Conservation (phyloP, 202 grass and related monocot genomes). For the Musa balbisiana region DNA sequence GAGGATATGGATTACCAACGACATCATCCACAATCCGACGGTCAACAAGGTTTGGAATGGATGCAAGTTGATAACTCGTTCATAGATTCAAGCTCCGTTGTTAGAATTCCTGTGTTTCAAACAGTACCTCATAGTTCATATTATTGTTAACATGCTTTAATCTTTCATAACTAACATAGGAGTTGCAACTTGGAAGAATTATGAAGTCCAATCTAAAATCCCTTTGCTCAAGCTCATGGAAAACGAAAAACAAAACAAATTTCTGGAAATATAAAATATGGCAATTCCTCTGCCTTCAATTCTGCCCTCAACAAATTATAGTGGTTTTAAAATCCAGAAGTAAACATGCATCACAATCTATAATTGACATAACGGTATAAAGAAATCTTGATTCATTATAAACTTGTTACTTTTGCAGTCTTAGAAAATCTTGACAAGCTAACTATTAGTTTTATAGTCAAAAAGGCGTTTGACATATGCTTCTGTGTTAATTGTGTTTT, state of each 20-base stretch:
- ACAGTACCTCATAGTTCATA: neutral
- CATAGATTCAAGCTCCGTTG: neutral
- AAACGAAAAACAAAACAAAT: neutral
- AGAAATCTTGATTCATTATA: neutral
- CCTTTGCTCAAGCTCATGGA: neutral
- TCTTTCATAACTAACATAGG: no score
- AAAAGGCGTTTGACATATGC: no score
- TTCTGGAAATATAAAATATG: neutral
- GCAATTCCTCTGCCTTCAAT: no score
- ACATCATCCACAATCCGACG: conserved; percentile 97
- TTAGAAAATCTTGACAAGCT: no score
- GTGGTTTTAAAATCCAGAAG: neutral
- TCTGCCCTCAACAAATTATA: neutral
- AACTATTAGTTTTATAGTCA: no score
- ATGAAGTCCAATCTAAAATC: neutral
- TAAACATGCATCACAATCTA: neutral
- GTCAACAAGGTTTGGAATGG: conserved; percentile 70
- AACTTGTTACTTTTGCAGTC: no score
- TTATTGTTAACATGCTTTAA: no score
- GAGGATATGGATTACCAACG: conserved; percentile 90
- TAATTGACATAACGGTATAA: neutral
- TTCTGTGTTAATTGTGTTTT: neutral
- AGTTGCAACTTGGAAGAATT: neutral
- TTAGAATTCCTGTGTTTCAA: neutral
- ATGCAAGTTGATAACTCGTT: neutral